Conservation (phyloP, 1,284 basidiomycete species). For the Afroboletus lepidellus region DNA sequence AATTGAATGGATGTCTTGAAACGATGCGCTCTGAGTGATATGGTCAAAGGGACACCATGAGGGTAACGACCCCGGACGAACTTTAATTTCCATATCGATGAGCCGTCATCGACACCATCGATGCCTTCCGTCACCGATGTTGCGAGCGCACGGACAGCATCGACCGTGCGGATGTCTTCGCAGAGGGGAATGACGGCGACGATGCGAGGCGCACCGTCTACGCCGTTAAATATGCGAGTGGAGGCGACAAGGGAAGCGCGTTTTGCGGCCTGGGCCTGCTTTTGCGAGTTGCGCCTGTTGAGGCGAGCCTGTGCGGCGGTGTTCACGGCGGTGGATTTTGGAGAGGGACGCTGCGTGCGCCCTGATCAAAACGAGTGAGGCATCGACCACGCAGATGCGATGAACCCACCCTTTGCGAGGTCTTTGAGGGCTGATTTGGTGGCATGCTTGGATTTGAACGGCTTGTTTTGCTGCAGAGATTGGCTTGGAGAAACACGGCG, state of each 20-base stretch:
- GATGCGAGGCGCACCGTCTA: conserved; percentile 77
- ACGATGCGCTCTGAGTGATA: conserved; percentile 66
- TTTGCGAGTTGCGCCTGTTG: conserved; percentile 77
- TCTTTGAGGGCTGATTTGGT: conserved; percentile 81
- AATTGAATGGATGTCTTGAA: conserved; percentile 92
- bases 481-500: too few relatives aligned
- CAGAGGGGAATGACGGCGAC: conserved; percentile 79
- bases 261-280: conserved; percentile 74
- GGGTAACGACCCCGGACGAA: conserved; percentile 36
- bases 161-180: conserved; percentile 55
- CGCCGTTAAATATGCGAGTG: conserved; percentile 71
- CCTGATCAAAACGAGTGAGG: conserved; percentile 41
- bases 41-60: background rate
- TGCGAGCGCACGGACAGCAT: conserved; percentile 60
- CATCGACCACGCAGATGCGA: background rate
- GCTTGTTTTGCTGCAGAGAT: conserved; percentile 71
- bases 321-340: conserved; percentile 44
- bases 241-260: conserved; percentile 67
- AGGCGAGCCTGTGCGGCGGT: conserved; percentile 57
- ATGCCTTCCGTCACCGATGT: conserved; percentile 59
- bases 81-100: conserved; percentile 63
- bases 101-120: conserved; percentile 12
- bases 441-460: conserved; percentile 87
- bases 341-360: conserved; percentile 50
- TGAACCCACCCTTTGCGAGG: conserved; percentile 68